These are phyloP conservation scores for Ustilago nuda DNA, from an alignment of 1,284 basidiomycete genomes.

Conservation along the genomic window DNA sequence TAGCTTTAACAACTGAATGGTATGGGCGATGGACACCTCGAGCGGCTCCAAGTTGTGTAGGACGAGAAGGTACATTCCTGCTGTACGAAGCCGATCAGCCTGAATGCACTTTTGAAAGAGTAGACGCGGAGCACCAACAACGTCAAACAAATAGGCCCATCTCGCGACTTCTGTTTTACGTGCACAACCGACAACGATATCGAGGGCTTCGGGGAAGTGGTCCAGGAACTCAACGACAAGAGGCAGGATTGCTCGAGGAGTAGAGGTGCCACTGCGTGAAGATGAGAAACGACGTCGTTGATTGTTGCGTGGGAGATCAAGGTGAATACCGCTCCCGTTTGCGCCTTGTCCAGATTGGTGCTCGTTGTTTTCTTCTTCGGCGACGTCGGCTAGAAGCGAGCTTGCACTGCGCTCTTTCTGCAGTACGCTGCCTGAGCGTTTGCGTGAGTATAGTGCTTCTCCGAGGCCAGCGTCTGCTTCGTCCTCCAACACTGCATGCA, in stretches of 20 bases:
- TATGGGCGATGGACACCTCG: conserved; percentile 71
- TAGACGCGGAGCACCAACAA: conserved; percentile 87
- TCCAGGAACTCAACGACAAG: conserved; percentile 89
- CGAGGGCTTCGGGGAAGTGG: conserved; percentile 87
- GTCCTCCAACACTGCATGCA: conserved; percentile 94
- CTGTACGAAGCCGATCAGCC: conserved; percentile 83
- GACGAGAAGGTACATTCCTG: conserved; percentile 91
- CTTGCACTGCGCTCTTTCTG: conserved; percentile 41
- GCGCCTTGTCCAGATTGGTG: not conserved
- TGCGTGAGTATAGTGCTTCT: conserved; percentile 35
- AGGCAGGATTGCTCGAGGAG: conserved; percentile 73
- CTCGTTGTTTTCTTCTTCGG: conserved; percentile 27
- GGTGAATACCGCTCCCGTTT: conserved; percentile 17
- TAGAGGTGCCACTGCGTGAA: conserved; percentile 49
- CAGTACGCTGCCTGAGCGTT: conserved; percentile 37
- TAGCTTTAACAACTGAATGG: conserved; percentile 56
- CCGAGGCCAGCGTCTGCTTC: conserved; percentile 73
- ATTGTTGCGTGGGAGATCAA: conserved; percentile 15
- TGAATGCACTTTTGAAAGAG: conserved; percentile 90
- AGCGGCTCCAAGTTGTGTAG: conserved; percentile 91
- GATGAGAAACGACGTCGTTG: not conserved
- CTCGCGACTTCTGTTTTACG: conserved; percentile 94
- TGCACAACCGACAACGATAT: conserved; percentile 95
- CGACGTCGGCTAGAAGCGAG: conserved; percentile 46
- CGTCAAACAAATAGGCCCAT: conserved; percentile 88